Evolutionary conservation across 768 basidiomycete genomes (phyloP).

Genomic region (Psilocybe cubensis): DNA sequence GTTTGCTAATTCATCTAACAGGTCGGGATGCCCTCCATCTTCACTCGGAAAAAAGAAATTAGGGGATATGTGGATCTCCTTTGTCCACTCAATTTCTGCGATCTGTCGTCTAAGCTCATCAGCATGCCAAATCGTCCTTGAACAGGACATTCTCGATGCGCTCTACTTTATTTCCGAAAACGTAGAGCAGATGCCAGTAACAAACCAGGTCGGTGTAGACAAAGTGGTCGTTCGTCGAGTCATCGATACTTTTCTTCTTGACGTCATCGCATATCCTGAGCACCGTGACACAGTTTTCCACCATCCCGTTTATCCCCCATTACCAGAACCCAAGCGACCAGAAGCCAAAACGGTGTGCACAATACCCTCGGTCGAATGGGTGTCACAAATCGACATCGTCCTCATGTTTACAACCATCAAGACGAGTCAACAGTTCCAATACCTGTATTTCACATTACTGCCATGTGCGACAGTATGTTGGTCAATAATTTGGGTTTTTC

Average conservation of each 20-base stretch:
- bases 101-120: conserved; percentile 1
- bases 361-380: neutral
- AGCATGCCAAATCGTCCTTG: conserved; percentile 2
- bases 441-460: neutral
- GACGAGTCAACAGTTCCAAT: neutral
- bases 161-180: neutral
- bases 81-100: conserved; percentile 1
- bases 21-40: neutral
- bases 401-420: neutral
- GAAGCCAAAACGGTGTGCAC: neutral
- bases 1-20: neutral
- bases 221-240: neutral
- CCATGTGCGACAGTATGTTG: conserved; percentile 5
- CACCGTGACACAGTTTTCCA: conserved; percentile 7
- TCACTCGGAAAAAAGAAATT: neutral
- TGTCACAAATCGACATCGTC: neutral
- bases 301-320: conserved; percentile 12
- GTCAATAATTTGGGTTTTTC: conserved; percentile 3
- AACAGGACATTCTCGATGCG: neutral
- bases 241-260: conserved; percentile 7
- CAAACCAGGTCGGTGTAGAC: neutral
- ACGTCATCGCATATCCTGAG: conserved; percentile 11
- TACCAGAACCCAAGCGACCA: neutral
- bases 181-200: neutral
- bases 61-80: neutral